Evolutionary conservation across 331 rosid species (phyloP), one percentile per base, ranked within the genome.

Genomic region (Pyracantha coccinea): DNA sequence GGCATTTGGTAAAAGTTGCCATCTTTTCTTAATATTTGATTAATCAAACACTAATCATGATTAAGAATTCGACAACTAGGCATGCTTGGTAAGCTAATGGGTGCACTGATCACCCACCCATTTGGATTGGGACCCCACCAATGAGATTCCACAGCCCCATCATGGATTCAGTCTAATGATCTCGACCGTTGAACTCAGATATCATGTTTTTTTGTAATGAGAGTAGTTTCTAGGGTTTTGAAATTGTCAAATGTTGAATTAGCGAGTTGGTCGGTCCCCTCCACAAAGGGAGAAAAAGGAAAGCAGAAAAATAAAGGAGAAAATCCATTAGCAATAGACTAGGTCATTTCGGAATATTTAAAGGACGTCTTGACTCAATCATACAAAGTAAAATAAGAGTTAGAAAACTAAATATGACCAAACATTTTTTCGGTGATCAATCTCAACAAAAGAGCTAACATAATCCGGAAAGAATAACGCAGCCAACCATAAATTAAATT

Each of bases 181-280:
- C 89, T 20, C 27, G 21, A 52, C 89, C 82, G 68, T 86, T 86
- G 71, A 80, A 73, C 78, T 68, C 25, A 74, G 63, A 38, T 31
- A 28, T 68, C 80, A 25, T 50, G 16, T 53, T 9, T 45, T 17
- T 45, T 9, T 11, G 65, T 61, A 27, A 73, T 68, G 0, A 52
- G 9, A 52, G 5, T 4, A 17, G 14, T 63, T 61, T 62, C n/a
- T 13, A 20, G 19, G 75, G 32, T 78, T 76, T 83, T 79, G 79
- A 77, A 85, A 73, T 13, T 38, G 77, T 71, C 76, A 76, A 68
- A 21, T 74, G 63, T 17, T 28, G 63, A 9, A 13, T 58, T 12
- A 2, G 65, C 53, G 60, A 24, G 38, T 52, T 52, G 78, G 81
- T 67, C 85, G 82, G 69, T 72, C 66, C 32, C 6, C 41, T 70